phyloP scores from a whole-genome alignment of 106 monocot genomes.

The Ottelia alismoides region DNA sequence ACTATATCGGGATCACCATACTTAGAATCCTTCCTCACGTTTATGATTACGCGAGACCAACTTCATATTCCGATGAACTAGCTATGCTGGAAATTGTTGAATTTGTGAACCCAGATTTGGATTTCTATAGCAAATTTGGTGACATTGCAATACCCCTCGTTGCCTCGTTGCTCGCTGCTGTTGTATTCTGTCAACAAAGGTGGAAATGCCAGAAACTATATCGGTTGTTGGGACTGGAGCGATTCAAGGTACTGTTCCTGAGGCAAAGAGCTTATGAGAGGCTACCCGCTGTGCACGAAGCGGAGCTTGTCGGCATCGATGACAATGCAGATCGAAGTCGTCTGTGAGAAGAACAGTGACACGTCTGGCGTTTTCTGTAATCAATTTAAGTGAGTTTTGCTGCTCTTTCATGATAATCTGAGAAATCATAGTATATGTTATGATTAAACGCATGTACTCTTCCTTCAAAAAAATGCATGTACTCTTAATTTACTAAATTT shows the following conservation, averaged over 20 bases:
- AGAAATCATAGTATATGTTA: too few relatives aligned
- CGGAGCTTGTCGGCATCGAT: slow-evolving; percentile 78
- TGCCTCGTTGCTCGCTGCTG: slow-evolving; percentile 20
- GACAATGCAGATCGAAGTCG: too few relatives aligned
- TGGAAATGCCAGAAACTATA: slow-evolving; percentile 28
- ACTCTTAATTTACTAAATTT: too few relatives aligned
- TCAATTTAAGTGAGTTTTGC: too few relatives aligned
- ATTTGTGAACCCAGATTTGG: slow-evolving; percentile 49
- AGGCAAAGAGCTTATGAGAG: slow-evolving; percentile 51
- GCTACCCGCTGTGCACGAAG: slow-evolving; percentile 40
- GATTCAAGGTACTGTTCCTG: slow-evolving; percentile 30
- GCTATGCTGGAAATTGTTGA: slow-evolving; percentile 22
- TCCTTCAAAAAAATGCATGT: too few relatives aligned
- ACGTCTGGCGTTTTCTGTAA: too few relatives aligned
- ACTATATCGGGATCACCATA: slow-evolving; percentile 48
- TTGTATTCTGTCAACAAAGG: slow-evolving; percentile 42
- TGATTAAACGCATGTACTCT: too few relatives aligned
- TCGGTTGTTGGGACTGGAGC: slow-evolving; percentile 12
- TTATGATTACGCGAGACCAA: slow-evolving; percentile 46
- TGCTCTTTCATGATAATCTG: too few relatives aligned
- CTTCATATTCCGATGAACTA: slow-evolving; percentile 28
- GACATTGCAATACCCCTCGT: slow-evolving; percentile 44
- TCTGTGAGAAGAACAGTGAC: too few relatives aligned
- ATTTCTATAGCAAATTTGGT: slow-evolving; percentile 52
- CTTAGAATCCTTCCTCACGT: slow-evolving; percentile 58